phyloP scores from a whole-genome alignment of 2,329 filamentous ascomycete species.

The Hypoxylon sp. region DNA sequence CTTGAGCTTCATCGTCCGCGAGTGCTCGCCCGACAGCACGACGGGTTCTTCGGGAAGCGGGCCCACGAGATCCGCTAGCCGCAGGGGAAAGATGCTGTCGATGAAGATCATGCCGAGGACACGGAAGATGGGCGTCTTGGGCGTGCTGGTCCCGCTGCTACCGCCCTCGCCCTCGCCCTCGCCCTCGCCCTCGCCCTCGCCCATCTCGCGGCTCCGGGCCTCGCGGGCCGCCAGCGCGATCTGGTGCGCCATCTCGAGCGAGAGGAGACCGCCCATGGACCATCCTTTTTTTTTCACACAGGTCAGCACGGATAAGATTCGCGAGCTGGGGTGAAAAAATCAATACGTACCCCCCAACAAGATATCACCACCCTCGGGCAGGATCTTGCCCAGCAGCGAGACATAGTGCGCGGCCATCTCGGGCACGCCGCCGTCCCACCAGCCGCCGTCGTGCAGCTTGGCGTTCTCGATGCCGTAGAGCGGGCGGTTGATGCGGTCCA shows the following conservation, averaged over 20 bases:
- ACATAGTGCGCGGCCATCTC: constrained; percentile 68
- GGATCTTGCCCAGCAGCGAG: constrained; percentile 55
- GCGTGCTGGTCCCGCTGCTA: constrained; percentile 13
- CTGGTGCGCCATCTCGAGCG: constrained; percentile 62
- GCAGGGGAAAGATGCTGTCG: constrained; percentile 60
- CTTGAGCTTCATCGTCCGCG: constrained; percentile 46
- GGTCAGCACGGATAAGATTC: not conserved
- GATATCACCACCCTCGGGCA: constrained; percentile 56
- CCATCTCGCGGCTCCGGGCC: constrained; percentile 12
- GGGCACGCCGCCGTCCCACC: constrained; percentile 63
- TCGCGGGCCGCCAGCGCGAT: constrained; percentile 52
- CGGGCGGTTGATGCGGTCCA: constrained; percentile 61
- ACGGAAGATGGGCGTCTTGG: constrained; percentile 46
- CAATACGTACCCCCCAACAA: constrained; percentile 59
- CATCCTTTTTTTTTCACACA: constrained; percentile 53
- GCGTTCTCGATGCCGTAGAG: constrained; percentile 69
- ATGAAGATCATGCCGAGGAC: constrained; percentile 65
- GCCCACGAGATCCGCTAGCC: constrained; percentile 32
- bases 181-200: constrained; percentile 4
- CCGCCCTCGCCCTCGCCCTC: constrained; percentile 4
- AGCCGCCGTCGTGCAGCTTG: constrained; percentile 59
- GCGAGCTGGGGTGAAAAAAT: not conserved
- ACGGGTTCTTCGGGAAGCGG: constrained; percentile 47
- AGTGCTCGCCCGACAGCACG: constrained; percentile 43
- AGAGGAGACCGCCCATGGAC: constrained; percentile 65